Evolutionary conservation across 208 protist genomes (phyloP), one percentile per base, ranked within the genome.

Genomic region (Leishmania braziliensis): DNA sequence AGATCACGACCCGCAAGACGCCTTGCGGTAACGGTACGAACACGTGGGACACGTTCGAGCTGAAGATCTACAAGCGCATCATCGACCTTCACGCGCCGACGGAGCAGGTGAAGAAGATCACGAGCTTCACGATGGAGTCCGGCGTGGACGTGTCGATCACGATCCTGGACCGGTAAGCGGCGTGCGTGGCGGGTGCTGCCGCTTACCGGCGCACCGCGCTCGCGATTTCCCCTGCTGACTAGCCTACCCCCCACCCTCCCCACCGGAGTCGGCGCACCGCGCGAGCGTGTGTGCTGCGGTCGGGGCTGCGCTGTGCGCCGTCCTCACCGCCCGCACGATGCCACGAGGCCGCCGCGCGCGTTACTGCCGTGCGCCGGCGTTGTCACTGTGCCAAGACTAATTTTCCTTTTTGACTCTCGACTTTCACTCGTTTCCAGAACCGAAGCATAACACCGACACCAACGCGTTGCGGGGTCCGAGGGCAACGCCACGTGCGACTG

Each of bases 11-110:
- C 82, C 94, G 99, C 88, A 99, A 99, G 93, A 99, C 99, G 72
- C 99, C 99, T 84, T 99, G 99, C 97, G 99, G 99, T 99, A 99
- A 99, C 92, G 99, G 99, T 98, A 99, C 99, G 84, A 99, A 99
- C 92, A 99, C 99, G 66, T 99, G 98, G 98, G 99, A 99, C 91
- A 95, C 96, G 63, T 99, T 97, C 84, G 98, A 99, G 95, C 99
- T 99, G 99, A 97, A 99, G 89, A 99, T 99, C 92, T 99, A 99
- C 98, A 99, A 99, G 97, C 98, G 99, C 90, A 88, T 99, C 75
- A 99, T 99, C 85, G 98, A 99, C 91, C 92, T 99, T 62, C 88
- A 98, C 84, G 91, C 95, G 72, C 90, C 98, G 68, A 88, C 88
- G 78, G 92, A 95, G 82, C 82, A 95, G 81, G 93, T 98, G 70